Base-by-base conservation (phyloP, 2,329 filamentous ascomycete species). In the Trichoderma cornu-damae region DNA sequence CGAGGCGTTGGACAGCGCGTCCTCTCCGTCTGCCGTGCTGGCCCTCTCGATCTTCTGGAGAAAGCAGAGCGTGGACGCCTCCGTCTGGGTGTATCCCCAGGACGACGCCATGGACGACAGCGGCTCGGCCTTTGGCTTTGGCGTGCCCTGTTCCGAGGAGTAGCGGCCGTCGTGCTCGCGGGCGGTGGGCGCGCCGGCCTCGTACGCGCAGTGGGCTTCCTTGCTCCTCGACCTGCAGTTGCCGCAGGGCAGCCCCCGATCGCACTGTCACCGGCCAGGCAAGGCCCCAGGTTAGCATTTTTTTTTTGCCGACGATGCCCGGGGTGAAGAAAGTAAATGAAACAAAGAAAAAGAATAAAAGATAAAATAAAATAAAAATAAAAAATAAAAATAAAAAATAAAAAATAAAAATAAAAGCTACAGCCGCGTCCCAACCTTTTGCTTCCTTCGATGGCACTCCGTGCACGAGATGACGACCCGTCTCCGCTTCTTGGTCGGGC, bases 371-470 rank as follows among this genome's bases (percentile, higher is more conserved):
- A n/a, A n/a, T n/a, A n/a, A n/a, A n/a, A n/a, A n/a, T n/a, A n/a
- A n/a, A n/a, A n/a, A n/a, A n/a, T n/a, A n/a, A n/a, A n/a, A n/a
- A n/a, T n/a, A n/a, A n/a, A n/a, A n/a, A n/a, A n/a, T n/a, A n/a
- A n/a, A n/a, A n/a, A n/a, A n/a, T 38, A 12, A 3, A 35, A 5
- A 35, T 35, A 35, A 35, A 16, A 46, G 42, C 26, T 8, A 18
- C 24, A 28, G 8, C n/a, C 24, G 26, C 7, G n/a, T 12, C 30
- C 65, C 34, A 43, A 79, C 79, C 75, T 83, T 83, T 66, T 84
- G 81, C 66, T 86, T 86, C 59, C 83, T 76, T 60, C 83, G 75
- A 68, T 86, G 83, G 62, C 83, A 86, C 66, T 86, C 83, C 9
- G 78, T 82, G 63, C 83, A 86, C 6, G 81, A 85, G 58, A 86